A percentile compares a stretch with the other conserved stretches of the same genome.
phyloP scores from a whole-genome alignment of 768 basidiomycete genomes.

The Hemileccinum rubropunctum region DNA sequence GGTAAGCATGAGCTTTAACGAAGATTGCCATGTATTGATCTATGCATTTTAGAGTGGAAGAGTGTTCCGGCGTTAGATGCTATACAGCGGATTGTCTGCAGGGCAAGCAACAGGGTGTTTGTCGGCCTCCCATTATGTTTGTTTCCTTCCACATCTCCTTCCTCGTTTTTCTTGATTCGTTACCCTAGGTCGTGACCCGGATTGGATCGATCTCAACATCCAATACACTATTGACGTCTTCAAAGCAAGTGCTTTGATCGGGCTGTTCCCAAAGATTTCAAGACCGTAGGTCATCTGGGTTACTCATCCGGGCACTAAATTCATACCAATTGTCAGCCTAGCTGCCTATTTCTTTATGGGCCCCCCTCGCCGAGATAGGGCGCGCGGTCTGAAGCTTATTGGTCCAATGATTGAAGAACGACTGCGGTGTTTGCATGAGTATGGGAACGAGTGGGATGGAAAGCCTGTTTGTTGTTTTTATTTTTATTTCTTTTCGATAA shows the following conservation, averaged over 20 bases:
- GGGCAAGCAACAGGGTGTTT: conserved; percentile 44
- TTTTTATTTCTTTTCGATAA: not conserved
- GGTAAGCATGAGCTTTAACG: conserved; percentile 5
- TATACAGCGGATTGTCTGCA: conserved; percentile 35
- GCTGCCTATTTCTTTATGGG: conserved; percentile 10
- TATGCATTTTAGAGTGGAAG: conserved; percentile 38
- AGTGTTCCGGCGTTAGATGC: conserved; percentile 25
- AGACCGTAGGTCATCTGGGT: conserved; percentile 22
- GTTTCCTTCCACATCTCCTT: not conserved
- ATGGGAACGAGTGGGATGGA: conserved; percentile 25
- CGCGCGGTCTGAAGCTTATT: conserved; percentile 13
- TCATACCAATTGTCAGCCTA: conserved; percentile 9
- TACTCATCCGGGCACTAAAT: not conserved
- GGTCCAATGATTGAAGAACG: conserved; percentile 32
- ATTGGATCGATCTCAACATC: conserved; percentile 32
- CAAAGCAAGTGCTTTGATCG: too few species aligned
- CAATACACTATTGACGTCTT: conserved; percentile 27
- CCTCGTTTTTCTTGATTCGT: not conserved
- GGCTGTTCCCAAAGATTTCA: conserved; percentile 31
- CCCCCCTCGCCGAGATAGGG: not conserved
- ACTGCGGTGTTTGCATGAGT: conserved; percentile 13
- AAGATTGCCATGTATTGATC: not conserved
- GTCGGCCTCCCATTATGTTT: conserved; percentile 49
- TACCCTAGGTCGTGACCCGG: conserved; percentile 36
- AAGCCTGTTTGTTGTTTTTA: conserved; percentile 18